A percentile compares a stretch with the other conserved stretches of the same genome.
These are phyloP conservation scores for Sanghuangporus sanghuang DNA, from an alignment of 1,284 basidiomycete species.

Conservation along the genomic window DNA sequence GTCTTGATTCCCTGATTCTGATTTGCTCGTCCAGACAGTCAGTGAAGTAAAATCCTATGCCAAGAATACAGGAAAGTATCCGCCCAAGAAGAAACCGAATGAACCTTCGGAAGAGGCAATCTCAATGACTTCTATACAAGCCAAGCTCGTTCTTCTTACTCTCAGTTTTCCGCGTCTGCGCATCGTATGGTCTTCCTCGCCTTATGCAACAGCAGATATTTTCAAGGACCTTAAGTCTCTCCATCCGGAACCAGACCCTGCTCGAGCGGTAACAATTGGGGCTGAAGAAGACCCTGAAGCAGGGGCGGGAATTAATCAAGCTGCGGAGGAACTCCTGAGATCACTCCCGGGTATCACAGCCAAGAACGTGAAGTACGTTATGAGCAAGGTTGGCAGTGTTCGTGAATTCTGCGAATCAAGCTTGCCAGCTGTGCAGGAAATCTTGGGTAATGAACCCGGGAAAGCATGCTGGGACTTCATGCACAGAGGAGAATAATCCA, in stretches of 20 bases:
- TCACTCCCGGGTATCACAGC: conserved; percentile 75
- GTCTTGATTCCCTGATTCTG: background rate
- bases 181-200: conserved; percentile 96
- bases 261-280: conserved; percentile 72
- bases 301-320: conserved; percentile 63
- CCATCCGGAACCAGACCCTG: conserved; percentile 77
- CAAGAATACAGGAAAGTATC: conserved; percentile 52
- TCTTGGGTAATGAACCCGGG: conserved; percentile 82
- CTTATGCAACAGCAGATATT: conserved; percentile 88
- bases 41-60: conserved; percentile 59
- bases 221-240: conserved; percentile 91
- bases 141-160: conserved; percentile 87
- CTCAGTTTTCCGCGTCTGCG: conserved; percentile 88
- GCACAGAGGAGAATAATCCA: conserved; percentile 56
- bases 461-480: conserved; percentile 78
- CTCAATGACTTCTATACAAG: conserved; percentile 58
- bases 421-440: conserved; percentile 58
- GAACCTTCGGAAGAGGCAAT: conserved; percentile 38
- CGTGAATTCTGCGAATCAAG: conserved; percentile 71
- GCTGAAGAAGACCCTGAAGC: conserved; percentile 67
- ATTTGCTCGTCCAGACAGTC: conserved; percentile 37
- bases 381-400: conserved; percentile 74
- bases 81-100: conserved; percentile 43
- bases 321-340: conserved; percentile 72
- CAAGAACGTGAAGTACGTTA: conserved; percentile 85